Evolutionary conservation across 257 asterid genomes (phyloP), one percentile per base, ranked within the genome.

Genomic region (Leonotis leonurus): DNA sequence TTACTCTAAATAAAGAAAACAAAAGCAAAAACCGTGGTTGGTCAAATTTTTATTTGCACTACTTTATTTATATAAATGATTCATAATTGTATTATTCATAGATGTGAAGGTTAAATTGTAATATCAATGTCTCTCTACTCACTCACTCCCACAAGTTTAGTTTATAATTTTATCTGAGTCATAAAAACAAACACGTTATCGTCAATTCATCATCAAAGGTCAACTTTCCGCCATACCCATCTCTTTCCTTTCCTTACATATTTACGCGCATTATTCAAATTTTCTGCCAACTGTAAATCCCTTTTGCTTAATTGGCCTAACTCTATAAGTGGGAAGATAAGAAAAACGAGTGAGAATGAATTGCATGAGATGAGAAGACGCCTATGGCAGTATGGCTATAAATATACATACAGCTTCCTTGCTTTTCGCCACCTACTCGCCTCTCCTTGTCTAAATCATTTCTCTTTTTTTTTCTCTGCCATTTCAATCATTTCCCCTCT

Each of bases 391-490:
- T n/a, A n/a, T n/a, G n/a, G n/a, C n/a, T 62, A 62, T 67, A 68
- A 54, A 62, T 55, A 67, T 61, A 54, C 56, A 35, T 35, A 54
- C 8, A 61, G 58, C 24, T 56, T 24, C 80, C 73, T 60, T 64
- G 58, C 67, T 64, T 72, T 45, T 72, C 70, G 65, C 62, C 22
- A 14, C 59, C 14, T 26, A 50, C 32, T 51, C 69, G 9, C 71
- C 64, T 56, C 61, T 46, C 58, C 0, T 48, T 61, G 65, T 60
- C 65, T 26, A 10, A 36, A 63, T 7, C 30, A 0, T n/a, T 59
- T n/a, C n/a, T n/a, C n/a, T 30, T 10, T 8, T 13, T 32, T 33
- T 49, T 37, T 54, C 44, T 36, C 49, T 33, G 6, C n/a, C 8
- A 69, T 17, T 33, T 59, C 66, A 9, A 9, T 30, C 60, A 2